Evolutionary conservation across 2,329 filamentous ascomycete genomes (phyloP).

Genomic region (Aureobasidium sp.): DNA sequence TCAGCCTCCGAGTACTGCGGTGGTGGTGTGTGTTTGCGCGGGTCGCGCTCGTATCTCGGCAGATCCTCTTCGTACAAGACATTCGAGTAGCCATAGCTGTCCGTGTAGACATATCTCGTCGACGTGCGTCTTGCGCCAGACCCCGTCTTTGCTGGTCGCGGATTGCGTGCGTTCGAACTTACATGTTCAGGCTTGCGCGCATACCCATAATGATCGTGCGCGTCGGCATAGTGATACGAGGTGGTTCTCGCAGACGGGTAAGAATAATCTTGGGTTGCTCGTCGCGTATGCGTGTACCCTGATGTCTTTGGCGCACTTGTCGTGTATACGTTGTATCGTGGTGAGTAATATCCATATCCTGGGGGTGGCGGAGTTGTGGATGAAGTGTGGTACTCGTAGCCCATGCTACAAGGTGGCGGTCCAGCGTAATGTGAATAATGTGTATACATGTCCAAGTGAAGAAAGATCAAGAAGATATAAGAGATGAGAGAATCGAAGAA

Average conservation of each 20-base stretch:
- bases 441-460: constrained; percentile 10
- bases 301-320: constrained; percentile 42
- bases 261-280: constrained; percentile 47
- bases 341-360: constrained; percentile 45
- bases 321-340: constrained; percentile 43
- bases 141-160: constrained; percentile 25
- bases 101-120: constrained; percentile 50
- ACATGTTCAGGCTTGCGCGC: constrained; percentile 55
- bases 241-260: constrained; percentile 30
- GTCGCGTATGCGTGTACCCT: constrained; percentile 48
- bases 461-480: neutral
- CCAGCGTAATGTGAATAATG: constrained; percentile 2
- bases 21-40: constrained; percentile 31
- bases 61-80: constrained; percentile 28
- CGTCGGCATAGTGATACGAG: constrained; percentile 31
- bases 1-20: constrained; percentile 49
- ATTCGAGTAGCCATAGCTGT: constrained; percentile 47
- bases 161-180: constrained; percentile 49
- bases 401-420: constrained; percentile 42
- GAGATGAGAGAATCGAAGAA: neutral
- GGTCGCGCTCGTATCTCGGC: constrained; percentile 35
- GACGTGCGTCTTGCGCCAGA: constrained; percentile 25
- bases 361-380: constrained; percentile 44
- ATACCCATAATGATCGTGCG: constrained; percentile 39
- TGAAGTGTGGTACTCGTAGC: constrained; percentile 43